A percentile compares a stretch with the other conserved stretches of the same genome.
Evolutionary conservation across 1,284 basidiomycete species (phyloP).

Genomic region (Melampsora americana): DNA sequence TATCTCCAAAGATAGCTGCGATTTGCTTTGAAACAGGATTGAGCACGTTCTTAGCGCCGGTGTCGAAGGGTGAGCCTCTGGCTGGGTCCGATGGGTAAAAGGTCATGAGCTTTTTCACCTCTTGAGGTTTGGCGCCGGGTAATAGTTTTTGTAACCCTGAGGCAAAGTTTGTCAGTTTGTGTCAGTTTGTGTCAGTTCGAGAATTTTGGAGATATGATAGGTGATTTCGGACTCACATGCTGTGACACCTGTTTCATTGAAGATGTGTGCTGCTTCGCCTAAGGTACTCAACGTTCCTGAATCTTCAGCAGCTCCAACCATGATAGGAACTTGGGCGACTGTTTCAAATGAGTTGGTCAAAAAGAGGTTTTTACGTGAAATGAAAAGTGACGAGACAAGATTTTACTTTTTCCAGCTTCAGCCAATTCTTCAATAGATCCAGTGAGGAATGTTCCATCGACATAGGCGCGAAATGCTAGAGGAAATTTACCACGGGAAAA

Average conservation of each 20-base stretch:
- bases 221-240: not conserved
- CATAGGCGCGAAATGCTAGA: not conserved
- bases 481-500: constrained; percentile 1
- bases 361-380: too few species aligned
- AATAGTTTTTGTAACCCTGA: not conserved
- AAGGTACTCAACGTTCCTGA: not conserved
- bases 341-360: not conserved
- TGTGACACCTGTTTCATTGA: not conserved
- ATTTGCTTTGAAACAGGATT: not conserved
- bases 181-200: too few species aligned
- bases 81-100: not conserved
- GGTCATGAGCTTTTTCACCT: not conserved
- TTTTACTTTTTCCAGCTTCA: not conserved
- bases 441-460: constrained; percentile 1
- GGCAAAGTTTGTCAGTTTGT: too few species aligned
- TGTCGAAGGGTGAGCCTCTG: not conserved
- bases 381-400: not conserved
- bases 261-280: not conserved
- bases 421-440: not conserved
- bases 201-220: too few species aligned
- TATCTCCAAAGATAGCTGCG: not conserved
- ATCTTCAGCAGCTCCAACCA: not conserved
- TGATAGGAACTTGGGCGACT: constrained; percentile 1
- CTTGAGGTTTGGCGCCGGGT: constrained; percentile 4
- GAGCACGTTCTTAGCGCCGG: not conserved